Evolutionary conservation across 495 filamentous ascomycete genomes (phyloP).

Genomic region (Jackrogersella minutella): DNA sequence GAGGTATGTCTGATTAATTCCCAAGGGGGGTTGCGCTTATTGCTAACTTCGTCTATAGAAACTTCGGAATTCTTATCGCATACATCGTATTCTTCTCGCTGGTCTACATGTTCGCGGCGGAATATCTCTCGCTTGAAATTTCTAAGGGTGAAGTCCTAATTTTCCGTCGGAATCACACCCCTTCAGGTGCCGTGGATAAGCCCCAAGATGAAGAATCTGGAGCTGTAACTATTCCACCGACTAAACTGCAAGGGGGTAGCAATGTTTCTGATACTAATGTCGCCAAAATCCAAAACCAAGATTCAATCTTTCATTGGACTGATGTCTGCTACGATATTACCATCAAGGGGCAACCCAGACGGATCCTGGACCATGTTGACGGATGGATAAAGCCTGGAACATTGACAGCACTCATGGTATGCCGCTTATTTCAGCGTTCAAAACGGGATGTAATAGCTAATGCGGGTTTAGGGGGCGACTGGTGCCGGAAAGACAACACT

Average conservation of each 20-base stretch:
- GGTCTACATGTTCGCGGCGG: conserved; percentile 73
- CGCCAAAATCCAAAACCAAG: conserved; percentile 57
- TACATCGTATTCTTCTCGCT: conserved; percentile 73
- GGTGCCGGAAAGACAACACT: conserved; percentile 79
- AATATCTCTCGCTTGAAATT: conserved; percentile 75
- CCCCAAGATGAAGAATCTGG: conserved; percentile 47
- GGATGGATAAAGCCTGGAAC: conserved; percentile 93
- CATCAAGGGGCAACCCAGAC: conserved; percentile 73
- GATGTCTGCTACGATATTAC: conserved; percentile 88
- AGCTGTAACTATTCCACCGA: conserved; percentile 52
- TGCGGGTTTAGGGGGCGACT: conserved; percentile 64
- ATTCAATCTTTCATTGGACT: conserved; percentile 80
- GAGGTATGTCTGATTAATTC: conserved; percentile 52
- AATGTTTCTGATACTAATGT: conserved; percentile 43
- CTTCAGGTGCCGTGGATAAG: conserved; percentile 8
- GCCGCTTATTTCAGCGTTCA: conserved; percentile 52
- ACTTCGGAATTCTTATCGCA: conserved; percentile 79
- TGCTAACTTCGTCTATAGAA: conserved; percentile 65
- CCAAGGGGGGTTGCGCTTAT: not conserved
- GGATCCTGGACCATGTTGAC: conserved; percentile 82
- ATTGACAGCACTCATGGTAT: conserved; percentile 83
- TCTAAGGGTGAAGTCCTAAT: conserved; percentile 92
- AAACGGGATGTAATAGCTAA: not conserved
- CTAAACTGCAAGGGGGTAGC: conserved; percentile 56
- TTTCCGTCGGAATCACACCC: conserved; percentile 55